Base-by-base conservation (phyloP, 2,329 filamentous ascomycete genomes). In the Colletotrichum chrysophilum region DNA sequence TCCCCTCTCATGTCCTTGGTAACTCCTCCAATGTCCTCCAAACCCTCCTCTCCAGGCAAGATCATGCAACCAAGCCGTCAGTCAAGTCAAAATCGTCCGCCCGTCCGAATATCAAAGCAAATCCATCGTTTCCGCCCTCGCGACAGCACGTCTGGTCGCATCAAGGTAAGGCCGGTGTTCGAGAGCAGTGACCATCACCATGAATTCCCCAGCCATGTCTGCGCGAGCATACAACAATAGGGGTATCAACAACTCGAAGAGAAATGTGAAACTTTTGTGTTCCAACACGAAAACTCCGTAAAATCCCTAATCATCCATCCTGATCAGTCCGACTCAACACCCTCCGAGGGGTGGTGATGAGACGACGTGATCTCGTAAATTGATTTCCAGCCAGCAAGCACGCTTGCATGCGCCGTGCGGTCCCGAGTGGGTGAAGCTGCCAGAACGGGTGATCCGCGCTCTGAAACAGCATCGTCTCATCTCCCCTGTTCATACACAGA, bases 181-280 rank as follows among this genome's bases (percentile, higher is more conserved):
- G 26, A 26, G 16, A 32, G 30, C 18, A 56, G 28, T 30, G 52
- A 21, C 32, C 32, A 30, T 36, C 7, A 32, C 32, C 21, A 2
- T 61, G 21, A 24, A 28, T n/a, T 21, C 30, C 21, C 60, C 32
- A 30, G 43, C 21, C n/a, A 2, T 48, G 12, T 48, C 34, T 68
- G 58, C 43, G 48, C 61, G 66, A 70, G 66, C 21, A 48, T 66
- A 62, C 76, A 76, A 73, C 69, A 76, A 74, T 76, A 77, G 74
- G 73, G 73, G 76, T 77, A 76, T 77, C 76, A 77, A 77, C 74
- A 77, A 76, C 70, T 76, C 74, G 74, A 77, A 74, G 69, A 73
- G 65, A 73, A 48, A 77, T 67, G 61, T 76, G 74, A 74, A 76
- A 70, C 61, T 76, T 75, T 77, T 77, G 36, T 68, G 43, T 74